Evolutionary conservation across 257 asterid genomes (phyloP).

Genomic region (Solanum etuberosum): DNA sequence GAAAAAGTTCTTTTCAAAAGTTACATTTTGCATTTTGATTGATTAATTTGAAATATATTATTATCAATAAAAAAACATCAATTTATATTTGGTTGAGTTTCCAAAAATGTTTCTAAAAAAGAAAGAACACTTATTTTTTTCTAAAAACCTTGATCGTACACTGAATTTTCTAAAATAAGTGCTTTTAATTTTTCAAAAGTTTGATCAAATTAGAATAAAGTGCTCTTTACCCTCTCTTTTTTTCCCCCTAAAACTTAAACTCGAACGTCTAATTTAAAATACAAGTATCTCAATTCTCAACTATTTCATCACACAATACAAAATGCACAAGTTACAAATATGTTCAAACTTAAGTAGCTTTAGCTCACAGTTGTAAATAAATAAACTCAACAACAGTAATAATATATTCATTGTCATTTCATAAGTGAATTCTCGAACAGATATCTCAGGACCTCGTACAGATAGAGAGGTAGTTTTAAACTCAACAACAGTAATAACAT

Average conservation of each 20-base stretch:
- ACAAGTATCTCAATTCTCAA: background rate
- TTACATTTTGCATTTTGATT: background rate
- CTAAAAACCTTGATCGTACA: background rate
- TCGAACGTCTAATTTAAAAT: background rate
- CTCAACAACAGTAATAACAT: background rate
- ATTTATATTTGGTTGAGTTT: background rate
- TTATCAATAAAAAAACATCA: background rate
- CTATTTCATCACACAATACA: background rate
- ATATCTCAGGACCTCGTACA: too few relatives aligned
- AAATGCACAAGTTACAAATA: background rate
- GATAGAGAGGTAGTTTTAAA: background rate
- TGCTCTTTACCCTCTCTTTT: background rate
- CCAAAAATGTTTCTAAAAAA: background rate
- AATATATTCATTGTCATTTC: background rate
- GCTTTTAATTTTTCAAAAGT: background rate
- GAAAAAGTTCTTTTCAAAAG: background rate
- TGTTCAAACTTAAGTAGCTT: background rate
- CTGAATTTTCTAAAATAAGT: background rate
- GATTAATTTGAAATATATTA: background rate
- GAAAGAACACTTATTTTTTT: background rate
- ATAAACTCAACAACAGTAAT: background rate
- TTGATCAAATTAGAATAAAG: background rate
- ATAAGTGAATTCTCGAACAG: background rate
- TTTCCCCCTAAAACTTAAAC: background rate
- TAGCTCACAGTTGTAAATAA: accelerated